Percentiles rank a stretch among this genome's conserved stretches.
phyloP scores from a whole-genome alignment of 2,329 filamentous ascomycete species.

The Penicillium sp. region DNA sequence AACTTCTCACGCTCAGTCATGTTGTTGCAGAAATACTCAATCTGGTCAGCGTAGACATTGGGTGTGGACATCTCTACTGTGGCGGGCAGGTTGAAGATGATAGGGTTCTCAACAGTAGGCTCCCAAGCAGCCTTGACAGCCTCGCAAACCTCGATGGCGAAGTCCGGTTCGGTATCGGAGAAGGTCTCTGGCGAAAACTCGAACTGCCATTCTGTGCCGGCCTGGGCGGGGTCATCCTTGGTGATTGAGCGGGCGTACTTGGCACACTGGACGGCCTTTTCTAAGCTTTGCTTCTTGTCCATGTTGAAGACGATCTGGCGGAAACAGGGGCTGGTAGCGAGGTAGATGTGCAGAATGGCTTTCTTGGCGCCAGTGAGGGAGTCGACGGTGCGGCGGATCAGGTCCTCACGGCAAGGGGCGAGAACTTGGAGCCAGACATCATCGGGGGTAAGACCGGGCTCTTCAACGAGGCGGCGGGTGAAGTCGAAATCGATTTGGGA shows the following conservation, averaged over 20 bases:
- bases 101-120: conserved; percentile 72
- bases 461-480: conserved; percentile 81
- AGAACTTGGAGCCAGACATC: conserved; percentile 92
- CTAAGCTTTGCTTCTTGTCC: conserved; percentile 77
- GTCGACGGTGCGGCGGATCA: conserved; percentile 87
- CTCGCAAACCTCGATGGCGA: conserved; percentile 78
- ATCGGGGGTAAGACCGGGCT: conserved; percentile 77
- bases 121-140: conserved; percentile 94
- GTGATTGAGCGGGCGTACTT: conserved; percentile 86
- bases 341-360: conserved; percentile 91
- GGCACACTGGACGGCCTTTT: conserved; percentile 80
- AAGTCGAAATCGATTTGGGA: conserved; percentile 97
- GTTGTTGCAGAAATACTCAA: conserved; percentile 90
- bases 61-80: conserved; percentile 95
- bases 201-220: conserved; percentile 58
- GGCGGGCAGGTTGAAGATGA: conserved; percentile 96
- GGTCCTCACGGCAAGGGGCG: conserved; percentile 85
- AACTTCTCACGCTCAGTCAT: conserved; percentile 85
- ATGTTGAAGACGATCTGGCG: conserved; percentile 87
- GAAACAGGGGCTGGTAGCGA: conserved; percentile 96
- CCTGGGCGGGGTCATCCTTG: conserved; percentile 66
- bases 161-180: conserved; percentile 85
- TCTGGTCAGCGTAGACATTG: conserved; percentile 93
- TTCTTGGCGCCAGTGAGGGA: conserved; percentile 88
- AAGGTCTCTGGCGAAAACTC: conserved; percentile 64